Conservation (phyloP, 1,284 basidiomycete genomes). For the Sanghuangporus baumii region DNA sequence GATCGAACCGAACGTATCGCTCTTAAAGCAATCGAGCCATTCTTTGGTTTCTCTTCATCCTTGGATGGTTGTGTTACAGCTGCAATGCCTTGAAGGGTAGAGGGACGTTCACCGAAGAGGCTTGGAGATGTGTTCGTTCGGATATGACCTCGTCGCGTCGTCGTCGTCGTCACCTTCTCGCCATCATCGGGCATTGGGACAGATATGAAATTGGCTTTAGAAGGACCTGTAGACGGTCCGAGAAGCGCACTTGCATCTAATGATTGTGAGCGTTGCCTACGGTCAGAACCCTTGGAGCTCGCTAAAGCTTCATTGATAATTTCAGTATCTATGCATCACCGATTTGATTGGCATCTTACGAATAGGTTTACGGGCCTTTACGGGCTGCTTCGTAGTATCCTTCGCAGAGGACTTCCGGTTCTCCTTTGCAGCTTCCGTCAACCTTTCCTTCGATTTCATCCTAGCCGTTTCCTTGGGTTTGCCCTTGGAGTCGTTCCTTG, state of each 20-base stretch:
- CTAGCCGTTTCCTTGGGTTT: constrained; percentile 32
- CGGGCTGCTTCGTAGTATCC: constrained; percentile 15
- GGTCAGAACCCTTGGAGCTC: constrained; percentile 33
- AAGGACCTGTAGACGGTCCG: constrained; percentile 19
- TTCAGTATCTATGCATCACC: neutral
- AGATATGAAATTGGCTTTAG: constrained; percentile 8
- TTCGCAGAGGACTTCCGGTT: constrained; percentile 36
- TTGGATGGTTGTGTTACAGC: constrained; percentile 2
- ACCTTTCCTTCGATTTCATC: constrained; percentile 32
- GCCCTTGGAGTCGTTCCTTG: constrained; percentile 62
- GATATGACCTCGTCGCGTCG: neutral
- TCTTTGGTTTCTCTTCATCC: constrained; percentile 16
- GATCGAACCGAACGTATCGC: constrained; percentile 71
- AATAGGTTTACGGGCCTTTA: constrained; percentile 21
- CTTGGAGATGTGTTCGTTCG: constrained; percentile 15
- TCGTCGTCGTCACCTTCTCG: neutral
- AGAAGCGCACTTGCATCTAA: constrained; percentile 57
- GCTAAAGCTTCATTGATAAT: constrained; percentile 37
- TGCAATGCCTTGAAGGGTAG: constrained; percentile 12
- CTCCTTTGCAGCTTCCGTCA: constrained; percentile 37
- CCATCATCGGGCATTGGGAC: constrained; percentile 14
- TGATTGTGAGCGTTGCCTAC: constrained; percentile 54
- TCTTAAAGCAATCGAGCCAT: constrained; percentile 65
- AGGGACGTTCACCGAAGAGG: constrained; percentile 8
- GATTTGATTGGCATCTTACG: constrained; percentile 20